Base-by-base conservation (phyloP, 1,284 basidiomycete genomes). In the Apiotrichum siamense region DNA sequence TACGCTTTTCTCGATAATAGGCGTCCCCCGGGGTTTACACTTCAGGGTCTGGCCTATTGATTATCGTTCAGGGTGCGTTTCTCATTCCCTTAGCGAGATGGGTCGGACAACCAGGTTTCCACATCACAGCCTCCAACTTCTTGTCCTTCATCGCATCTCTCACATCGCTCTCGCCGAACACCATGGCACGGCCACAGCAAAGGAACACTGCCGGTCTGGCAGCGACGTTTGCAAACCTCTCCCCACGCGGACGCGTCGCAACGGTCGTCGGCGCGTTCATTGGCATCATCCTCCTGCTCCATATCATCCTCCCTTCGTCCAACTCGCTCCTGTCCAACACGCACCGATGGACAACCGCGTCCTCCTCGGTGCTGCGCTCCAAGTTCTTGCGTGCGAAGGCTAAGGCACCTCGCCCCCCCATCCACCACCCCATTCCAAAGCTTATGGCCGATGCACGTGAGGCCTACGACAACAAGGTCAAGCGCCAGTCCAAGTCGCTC, bases 371-470 rank as follows among this genome's bases (percentile, higher is more conserved):
- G 18, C 61, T 75, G n/a, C 70, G 72, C 17, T 72, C 69, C 13
- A 69, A 66, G 24, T 67, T 75, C 52, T 54, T 73, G 10, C 62
- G 71, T 13, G 66, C 58, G 2, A 66, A 64, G 50, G 70, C 68
- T 4, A 50, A 59, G 47, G 67, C 64, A 2, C 67, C 67, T 20
- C 56, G 63, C 29, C 66, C 67, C 7, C 67, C 72, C 7, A 72
- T 77, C 43, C 64, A 81, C 23, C 90, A 94, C 68, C 89, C 90
- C 1, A 92, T 93, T 58, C 80, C 86, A 1, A 77, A 76, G 49
- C 79, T 94, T 53, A 93, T 96, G 82, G 80, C 80, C 10, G 80
- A 87, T 0, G 91, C 89, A 0, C 83, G 86, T 61, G 71, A 73
- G 21, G 76, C 77, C 35, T 93, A 83, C 62, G 79, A 81, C 27